These are phyloP conservation scores for Rhodotorula babjevae DNA, from an alignment of 768 basidiomycete species.

Conservation along the genomic window DNA sequence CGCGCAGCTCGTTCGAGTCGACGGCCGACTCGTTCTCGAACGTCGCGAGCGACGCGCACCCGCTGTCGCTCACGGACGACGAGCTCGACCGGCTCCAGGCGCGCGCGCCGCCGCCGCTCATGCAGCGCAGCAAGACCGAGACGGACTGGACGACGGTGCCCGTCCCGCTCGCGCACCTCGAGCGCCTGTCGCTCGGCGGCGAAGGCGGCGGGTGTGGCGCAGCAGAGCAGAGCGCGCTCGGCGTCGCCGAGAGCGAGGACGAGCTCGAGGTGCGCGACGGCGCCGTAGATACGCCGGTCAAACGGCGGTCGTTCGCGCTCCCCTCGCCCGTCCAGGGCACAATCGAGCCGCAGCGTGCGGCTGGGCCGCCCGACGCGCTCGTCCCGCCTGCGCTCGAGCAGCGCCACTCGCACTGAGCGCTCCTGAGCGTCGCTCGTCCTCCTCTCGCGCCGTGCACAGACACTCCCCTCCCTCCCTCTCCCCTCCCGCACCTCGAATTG, in stretches of 20 bases:
- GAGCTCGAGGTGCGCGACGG: slow-evolving; percentile 14
- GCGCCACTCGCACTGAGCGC: not conserved
- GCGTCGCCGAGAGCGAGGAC: slow-evolving; percentile 13
- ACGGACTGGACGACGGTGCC: slow-evolving; percentile 5
- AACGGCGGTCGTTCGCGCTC: not conserved
- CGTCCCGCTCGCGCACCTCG: not conserved
- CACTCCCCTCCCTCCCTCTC: not conserved
- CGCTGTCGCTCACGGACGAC: slow-evolving; percentile 30
- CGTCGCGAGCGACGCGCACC: not conserved
- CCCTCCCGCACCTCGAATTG: not conserved
- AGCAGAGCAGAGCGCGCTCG: no score
- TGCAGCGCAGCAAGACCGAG: slow-evolving; percentile 33
- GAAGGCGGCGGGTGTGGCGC: no score
- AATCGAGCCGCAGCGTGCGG: no score
- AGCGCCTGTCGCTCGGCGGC: not conserved
- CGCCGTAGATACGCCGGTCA: not conserved
- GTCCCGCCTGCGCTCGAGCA: not conserved
- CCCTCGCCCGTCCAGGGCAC: not conserved
- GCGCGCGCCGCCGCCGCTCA: slow-evolving; percentile 24
- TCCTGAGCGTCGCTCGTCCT: no score
- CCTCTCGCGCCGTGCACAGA: not conserved
- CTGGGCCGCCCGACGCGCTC: not conserved
- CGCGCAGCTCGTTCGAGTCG: slow-evolving; percentile 32
- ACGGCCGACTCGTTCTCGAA: slow-evolving; percentile 12
- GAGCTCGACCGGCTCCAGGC: slow-evolving; percentile 31